These are phyloP conservation scores for Diaporthe sp. DNA, from an alignment of 2,329 filamentous ascomycete species.

Conservation along the genomic window DNA sequence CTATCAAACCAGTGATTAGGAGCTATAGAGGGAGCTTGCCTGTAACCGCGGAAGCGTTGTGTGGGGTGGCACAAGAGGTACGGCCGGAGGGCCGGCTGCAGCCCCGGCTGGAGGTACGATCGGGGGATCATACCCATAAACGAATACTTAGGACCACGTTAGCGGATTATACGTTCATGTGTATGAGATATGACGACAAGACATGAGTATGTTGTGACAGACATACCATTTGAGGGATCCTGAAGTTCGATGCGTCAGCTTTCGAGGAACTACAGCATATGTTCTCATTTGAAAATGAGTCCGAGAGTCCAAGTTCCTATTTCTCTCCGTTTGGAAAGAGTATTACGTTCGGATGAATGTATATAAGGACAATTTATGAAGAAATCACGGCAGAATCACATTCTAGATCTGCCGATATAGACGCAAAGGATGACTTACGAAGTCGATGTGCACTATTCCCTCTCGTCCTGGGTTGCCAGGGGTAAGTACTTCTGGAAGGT, in stretches of 20 bases:
- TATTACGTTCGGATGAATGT: not conserved
- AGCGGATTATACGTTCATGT: not conserved
- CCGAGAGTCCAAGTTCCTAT: not conserved
- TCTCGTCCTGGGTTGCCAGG: not conserved
- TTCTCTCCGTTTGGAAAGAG: too few relatives aligned
- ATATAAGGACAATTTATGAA: too few relatives aligned
- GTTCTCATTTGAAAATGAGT: not conserved
- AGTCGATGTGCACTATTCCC: conserved; percentile 17
- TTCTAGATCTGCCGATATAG: too few relatives aligned
- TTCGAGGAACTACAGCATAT: not conserved
- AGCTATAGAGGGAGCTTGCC: not conserved
- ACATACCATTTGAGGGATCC: conserved; percentile 4
- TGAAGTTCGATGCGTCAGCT: not conserved
- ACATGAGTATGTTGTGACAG: too few relatives aligned
- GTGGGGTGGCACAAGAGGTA: not conserved
- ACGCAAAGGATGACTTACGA: not conserved
- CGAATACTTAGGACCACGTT: not conserved
- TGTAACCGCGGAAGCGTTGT: not conserved
- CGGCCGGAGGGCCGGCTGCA: too few relatives aligned
- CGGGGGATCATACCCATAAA: not conserved
- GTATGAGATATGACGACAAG: not conserved
- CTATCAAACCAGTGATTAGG: too few relatives aligned
- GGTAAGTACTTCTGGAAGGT: not conserved
- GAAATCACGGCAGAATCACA: too few relatives aligned
- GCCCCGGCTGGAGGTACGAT: too few relatives aligned